Evolutionary conservation across 2,329 filamentous ascomycete genomes (phyloP).

Genomic region (Colletotrichum incanum): DNA sequence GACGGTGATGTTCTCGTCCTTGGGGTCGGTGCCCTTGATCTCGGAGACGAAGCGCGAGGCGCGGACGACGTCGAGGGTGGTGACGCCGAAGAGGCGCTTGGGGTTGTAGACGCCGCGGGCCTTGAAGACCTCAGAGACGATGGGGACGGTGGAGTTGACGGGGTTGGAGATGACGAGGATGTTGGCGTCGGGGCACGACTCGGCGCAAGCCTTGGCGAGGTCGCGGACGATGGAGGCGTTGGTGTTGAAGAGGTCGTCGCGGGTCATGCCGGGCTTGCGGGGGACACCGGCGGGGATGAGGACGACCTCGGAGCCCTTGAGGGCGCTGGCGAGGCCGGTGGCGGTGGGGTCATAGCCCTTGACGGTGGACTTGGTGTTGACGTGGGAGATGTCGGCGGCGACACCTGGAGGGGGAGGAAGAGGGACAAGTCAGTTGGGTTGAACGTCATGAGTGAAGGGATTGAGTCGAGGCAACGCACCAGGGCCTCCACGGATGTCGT

Average conservation of each 20-base stretch:
- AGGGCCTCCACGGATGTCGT: conserved; percentile 95
- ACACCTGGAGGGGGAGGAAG: conserved; percentile 76
- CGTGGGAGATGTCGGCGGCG: conserved; percentile 96
- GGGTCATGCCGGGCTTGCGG: conserved; percentile 99
- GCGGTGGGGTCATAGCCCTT: conserved; percentile 88
- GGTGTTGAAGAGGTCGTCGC: conserved; percentile 99
- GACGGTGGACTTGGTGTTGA: conserved; percentile 98
- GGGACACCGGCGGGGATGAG: conserved; percentile 98
- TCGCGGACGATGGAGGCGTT: conserved; percentile 99
- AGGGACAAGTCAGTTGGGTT: conserved; percentile 46
- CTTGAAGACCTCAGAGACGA: conserved; percentile 98
- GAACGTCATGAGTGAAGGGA: background rate
- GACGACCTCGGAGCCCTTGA: conserved; percentile 93
- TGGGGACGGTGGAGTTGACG: conserved; percentile 99
- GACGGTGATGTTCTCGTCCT: conserved; percentile 94
- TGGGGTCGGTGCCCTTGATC: conserved; percentile 91
- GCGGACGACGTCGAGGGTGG: conserved; percentile 98
- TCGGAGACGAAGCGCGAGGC: conserved; percentile 98
- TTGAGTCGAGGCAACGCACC: conserved; percentile 70
- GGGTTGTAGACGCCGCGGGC: conserved; percentile 96
- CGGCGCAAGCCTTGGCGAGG: conserved; percentile 93
- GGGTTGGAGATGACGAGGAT: conserved; percentile 99
- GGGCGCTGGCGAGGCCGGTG: conserved; percentile 81
- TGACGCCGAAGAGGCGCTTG: conserved; percentile 99
- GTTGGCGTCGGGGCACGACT: conserved; percentile 92